These are phyloP conservation scores for Claviceps sp. DNA, from an alignment of 2,329 filamentous ascomycete species.

Conservation along the genomic window DNA sequence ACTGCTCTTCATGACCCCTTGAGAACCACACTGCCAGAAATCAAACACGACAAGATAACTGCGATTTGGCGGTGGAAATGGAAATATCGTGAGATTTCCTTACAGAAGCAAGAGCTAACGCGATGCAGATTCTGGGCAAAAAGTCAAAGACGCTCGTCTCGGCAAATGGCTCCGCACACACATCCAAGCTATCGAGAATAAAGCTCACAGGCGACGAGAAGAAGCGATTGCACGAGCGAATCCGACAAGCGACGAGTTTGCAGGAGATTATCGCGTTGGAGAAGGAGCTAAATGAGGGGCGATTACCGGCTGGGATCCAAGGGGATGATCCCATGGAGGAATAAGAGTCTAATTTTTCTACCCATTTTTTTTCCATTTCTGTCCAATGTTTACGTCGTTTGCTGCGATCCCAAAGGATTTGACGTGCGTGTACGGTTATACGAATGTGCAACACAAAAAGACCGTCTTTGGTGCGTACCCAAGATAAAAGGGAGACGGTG, in stretches of 20 bases:
- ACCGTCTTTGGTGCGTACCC: no score
- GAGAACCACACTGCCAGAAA: neutral
- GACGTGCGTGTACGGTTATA: no score
- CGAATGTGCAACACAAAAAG: no score
- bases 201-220: constrained; percentile 83
- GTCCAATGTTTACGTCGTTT: neutral
- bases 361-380: neutral
- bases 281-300: constrained; percentile 81
- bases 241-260: constrained; percentile 76
- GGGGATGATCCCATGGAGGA: constrained; percentile 44
- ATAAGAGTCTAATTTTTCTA: constrained; percentile 17
- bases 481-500: no score
- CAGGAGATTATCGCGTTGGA: constrained; percentile 84
- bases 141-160: constrained; percentile 60
- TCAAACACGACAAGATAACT: neutral
- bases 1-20: neutral
- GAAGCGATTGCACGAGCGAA: constrained; percentile 72
- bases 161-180: constrained; percentile 28
- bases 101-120: constrained; percentile 1
- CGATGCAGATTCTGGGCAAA: constrained; percentile 59
- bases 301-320: constrained; percentile 59
- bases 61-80: no score
- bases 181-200: constrained; percentile 58
- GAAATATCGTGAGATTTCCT: no score
- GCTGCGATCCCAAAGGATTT: no score